phyloP scores from a whole-genome alignment of 2,329 filamentous ascomycete species.

The Ambrosiella beaveri region DNA sequence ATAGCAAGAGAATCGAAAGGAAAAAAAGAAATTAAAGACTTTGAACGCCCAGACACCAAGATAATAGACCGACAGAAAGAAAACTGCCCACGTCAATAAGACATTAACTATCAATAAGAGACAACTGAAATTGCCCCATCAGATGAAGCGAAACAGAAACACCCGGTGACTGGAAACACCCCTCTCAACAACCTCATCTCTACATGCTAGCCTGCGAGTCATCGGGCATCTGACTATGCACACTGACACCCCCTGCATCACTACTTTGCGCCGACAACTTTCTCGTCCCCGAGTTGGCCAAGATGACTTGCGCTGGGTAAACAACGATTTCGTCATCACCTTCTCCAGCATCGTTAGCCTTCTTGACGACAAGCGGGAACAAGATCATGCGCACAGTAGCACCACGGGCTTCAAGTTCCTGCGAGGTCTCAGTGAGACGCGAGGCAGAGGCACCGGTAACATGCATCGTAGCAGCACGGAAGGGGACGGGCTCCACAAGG shows the following conservation, averaged over 20 bases:
- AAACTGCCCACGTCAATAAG: not conserved
- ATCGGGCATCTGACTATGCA: constrained; percentile 16
- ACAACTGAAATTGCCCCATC: not conserved
- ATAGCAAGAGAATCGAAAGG: not conserved
- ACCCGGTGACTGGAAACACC: constrained; percentile 7
- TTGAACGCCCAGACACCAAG: not conserved
- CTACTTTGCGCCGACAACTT: constrained; percentile 29
- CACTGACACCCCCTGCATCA: constrained; percentile 31
- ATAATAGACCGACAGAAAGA: not conserved
- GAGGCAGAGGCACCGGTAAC: constrained; percentile 85
- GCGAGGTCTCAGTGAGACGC: constrained; percentile 37
- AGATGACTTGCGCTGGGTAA: constrained; percentile 81
- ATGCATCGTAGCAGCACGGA: constrained; percentile 60
- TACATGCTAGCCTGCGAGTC: constrained; percentile 15
- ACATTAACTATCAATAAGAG: not conserved
- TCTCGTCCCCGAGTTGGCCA: constrained; percentile 35
- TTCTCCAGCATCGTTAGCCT: constrained; percentile 71
- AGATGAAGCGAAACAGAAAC: not conserved
- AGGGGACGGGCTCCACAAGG: constrained; percentile 68
- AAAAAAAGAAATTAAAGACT: not conserved
- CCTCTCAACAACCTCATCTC: not conserved
- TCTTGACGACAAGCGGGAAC: constrained; percentile 92
- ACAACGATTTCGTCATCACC: constrained; percentile 93
- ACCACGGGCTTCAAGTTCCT: constrained; percentile 59
- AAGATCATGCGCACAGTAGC: constrained; percentile 80